A percentile compares a stretch with the other conserved stretches of the same genome.
These are phyloP conservation scores for Martiniozyma asiatica DNA, from an alignment of 1,139 yeast genomes.

Conservation along the genomic window DNA sequence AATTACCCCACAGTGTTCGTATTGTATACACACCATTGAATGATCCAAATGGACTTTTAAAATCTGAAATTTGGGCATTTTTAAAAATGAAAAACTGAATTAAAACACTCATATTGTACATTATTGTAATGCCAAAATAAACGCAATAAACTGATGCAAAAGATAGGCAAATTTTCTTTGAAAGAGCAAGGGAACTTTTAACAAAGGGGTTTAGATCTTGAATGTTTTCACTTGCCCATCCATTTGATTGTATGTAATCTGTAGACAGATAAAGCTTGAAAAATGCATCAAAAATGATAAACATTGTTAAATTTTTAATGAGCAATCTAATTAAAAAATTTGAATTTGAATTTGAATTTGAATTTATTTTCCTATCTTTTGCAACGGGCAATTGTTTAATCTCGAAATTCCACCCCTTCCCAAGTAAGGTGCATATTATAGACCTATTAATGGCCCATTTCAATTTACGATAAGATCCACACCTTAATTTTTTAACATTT, in stretches of 20 bases:
- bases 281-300: slow-evolving; percentile 8
- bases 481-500: slow-evolving; percentile 5
- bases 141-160: slow-evolving; percentile 7
- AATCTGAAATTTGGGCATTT: slow-evolving; percentile 4
- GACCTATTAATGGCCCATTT: slow-evolving; percentile 10
- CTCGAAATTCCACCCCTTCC: slow-evolving; percentile 13
- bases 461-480: slow-evolving; percentile 6
- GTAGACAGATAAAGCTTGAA: slow-evolving; percentile 8
- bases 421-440: slow-evolving; percentile 7
- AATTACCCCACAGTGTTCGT: slow-evolving; percentile 10
- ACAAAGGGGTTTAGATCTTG: slow-evolving; percentile 5
- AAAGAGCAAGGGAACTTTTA: slow-evolving; percentile 5
- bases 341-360: slow-evolving; percentile 3
- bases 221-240: slow-evolving; percentile 9
- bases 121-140: slow-evolving; percentile 8
- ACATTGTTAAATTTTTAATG: slow-evolving; percentile 3
- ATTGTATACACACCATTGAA: slow-evolving; percentile 9
- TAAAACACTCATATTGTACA: slow-evolving; percentile 5
- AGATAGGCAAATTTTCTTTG: slow-evolving; percentile 7
- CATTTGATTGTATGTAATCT: slow-evolving; percentile 6
- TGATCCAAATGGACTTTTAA: slow-evolving; percentile 10
- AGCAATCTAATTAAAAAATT: slow-evolving; percentile 2
- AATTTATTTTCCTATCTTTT: neutral
- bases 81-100: slow-evolving; percentile 3
- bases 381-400: neutral